Base-by-base conservation (phyloP, 2,329 filamentous ascomycete genomes). In the Scedosporium boydii region DNA sequence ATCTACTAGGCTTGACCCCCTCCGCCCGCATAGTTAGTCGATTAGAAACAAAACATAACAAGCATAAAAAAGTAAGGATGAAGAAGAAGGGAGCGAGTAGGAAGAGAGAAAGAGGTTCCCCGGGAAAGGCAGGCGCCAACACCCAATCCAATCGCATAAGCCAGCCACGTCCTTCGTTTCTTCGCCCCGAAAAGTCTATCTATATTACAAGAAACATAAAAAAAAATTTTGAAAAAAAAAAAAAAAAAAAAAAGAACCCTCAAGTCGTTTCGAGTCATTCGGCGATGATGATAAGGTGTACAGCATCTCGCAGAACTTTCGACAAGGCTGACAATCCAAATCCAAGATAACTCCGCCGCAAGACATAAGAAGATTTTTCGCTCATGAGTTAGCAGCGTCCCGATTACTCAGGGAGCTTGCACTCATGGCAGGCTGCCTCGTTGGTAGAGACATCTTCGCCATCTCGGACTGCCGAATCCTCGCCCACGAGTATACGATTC, bases 401-500 rank as follows among this genome's bases (percentile, higher is more conserved):
- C 90, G 85, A 82, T 87, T 91, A 79, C 93, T 97, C 77, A 93
- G 88, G 66, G 90, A 88, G 79, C 93, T 97, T 26, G 93, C 91
- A 74, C 93, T 97, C 78, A 96, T 89, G 1, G 85, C 85, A 55
- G 85, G 78, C 41, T 70, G 67, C 69, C 88, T 81, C 2, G 88
- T 91, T 46, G 93, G 85, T 60, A 89, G 77, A 21, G 84, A 80
- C 70, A 83, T 86, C 76, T 87, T 87, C 51, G 81, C 80, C 70
- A 84, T 80, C 68, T 82, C 82, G 63, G 85, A 86, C 76, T 96
- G 90, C 75, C 89, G 87, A 67, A 96, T 82, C 81, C 96, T 96
- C 67, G 91, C 88, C 70, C 92, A 83, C 3, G 95, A 83, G 69
- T 96, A 99, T 23, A 99, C 90, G 62, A 98, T 84, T 67, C 95